Percentiles rank a stretch among this genome's conserved stretches.
These are phyloP conservation scores for Ceratocystis papillata DNA, from an alignment of 2,329 filamentous ascomycete species.

Conservation along the genomic window DNA sequence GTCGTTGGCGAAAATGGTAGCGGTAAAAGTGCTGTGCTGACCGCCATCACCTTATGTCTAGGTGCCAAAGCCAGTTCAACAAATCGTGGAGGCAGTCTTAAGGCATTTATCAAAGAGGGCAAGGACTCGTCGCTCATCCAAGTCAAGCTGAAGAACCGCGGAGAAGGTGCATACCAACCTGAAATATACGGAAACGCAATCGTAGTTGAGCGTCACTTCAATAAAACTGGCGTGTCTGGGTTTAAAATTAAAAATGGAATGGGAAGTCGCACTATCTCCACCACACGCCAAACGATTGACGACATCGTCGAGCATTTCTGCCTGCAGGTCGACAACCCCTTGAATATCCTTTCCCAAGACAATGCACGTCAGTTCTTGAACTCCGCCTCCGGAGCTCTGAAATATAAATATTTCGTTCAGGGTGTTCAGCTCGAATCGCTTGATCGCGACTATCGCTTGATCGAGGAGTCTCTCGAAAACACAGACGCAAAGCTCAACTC, in stretches of 20 bases:
- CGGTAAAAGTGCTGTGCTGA: constrained; percentile 91
- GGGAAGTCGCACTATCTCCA: constrained; percentile 60
- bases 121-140: constrained; percentile 63
- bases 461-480: constrained; percentile 66
- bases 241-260: constrained; percentile 73
- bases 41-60: constrained; percentile 85
- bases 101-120: constrained; percentile 84
- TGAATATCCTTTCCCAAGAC: constrained; percentile 92
- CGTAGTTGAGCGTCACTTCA: constrained; percentile 83
- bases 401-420: constrained; percentile 94
- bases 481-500: constrained; percentile 53
- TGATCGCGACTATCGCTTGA: constrained; percentile 78
- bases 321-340: constrained; percentile 89
- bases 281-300: constrained; percentile 75
- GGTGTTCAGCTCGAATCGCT: constrained; percentile 89
- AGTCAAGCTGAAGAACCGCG: constrained; percentile 85
- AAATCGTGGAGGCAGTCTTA: constrained; percentile 81
- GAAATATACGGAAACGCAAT: constrained; percentile 77
- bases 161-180: constrained; percentile 70
- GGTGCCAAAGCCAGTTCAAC: constrained; percentile 88
- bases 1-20: constrained; percentile 96
- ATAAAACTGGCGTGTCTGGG: constrained; percentile 58
- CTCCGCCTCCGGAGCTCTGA: constrained; percentile 66
- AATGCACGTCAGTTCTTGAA: constrained; percentile 89
- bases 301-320: constrained; percentile 89